A percentile compares a stretch with the other conserved stretches of the same genome.
These are phyloP conservation scores for Sclerotiophoma versabilis DNA, from an alignment of 2,329 filamentous ascomycete species.

Conservation along the genomic window DNA sequence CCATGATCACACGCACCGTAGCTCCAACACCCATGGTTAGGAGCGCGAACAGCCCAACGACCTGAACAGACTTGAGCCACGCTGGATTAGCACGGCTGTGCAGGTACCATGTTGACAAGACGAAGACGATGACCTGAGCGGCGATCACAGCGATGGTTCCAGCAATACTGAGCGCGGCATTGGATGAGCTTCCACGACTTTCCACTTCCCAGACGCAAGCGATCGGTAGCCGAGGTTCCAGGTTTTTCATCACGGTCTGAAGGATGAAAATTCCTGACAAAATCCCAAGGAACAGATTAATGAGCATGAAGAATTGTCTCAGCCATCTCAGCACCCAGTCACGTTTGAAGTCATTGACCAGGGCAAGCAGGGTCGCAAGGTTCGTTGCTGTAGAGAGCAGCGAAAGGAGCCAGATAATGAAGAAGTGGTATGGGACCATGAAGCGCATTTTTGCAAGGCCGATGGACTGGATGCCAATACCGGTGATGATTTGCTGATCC, in stretches of 20 bases:
- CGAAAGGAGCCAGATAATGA: slow-evolving; percentile 73
- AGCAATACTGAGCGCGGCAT: slow-evolving; percentile 59
- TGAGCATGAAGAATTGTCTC: slow-evolving; percentile 70
- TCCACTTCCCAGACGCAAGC: slow-evolving; percentile 65
- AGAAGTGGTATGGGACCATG: slow-evolving; percentile 73
- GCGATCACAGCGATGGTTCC: slow-evolving; percentile 69
- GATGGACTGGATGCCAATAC: slow-evolving; percentile 71
- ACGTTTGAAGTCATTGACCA: slow-evolving; percentile 70
- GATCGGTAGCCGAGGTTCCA: slow-evolving; percentile 65
- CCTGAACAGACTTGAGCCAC: slow-evolving; percentile 64
- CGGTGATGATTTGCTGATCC: slow-evolving; percentile 73
- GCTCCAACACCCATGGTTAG: slow-evolving; percentile 65
- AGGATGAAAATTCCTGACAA: slow-evolving; percentile 65
- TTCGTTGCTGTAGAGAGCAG: slow-evolving; percentile 71
- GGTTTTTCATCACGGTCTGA: slow-evolving; percentile 60
- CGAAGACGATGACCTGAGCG: slow-evolving; percentile 66
- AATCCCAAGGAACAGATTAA: slow-evolving; percentile 67
- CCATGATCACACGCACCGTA: slow-evolving; percentile 62
- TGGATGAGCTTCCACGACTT: slow-evolving; percentile 47
- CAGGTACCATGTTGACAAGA: slow-evolving; percentile 69
- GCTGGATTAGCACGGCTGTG: slow-evolving; percentile 61
- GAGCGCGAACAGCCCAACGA: slow-evolving; percentile 60
- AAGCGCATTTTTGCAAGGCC: slow-evolving; percentile 66
- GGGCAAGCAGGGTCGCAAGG: slow-evolving; percentile 68
- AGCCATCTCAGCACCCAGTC: slow-evolving; percentile 73